Evolutionary conservation across 2,329 filamentous ascomycete genomes (phyloP).

Genomic region (Microsporum audouinii): DNA sequence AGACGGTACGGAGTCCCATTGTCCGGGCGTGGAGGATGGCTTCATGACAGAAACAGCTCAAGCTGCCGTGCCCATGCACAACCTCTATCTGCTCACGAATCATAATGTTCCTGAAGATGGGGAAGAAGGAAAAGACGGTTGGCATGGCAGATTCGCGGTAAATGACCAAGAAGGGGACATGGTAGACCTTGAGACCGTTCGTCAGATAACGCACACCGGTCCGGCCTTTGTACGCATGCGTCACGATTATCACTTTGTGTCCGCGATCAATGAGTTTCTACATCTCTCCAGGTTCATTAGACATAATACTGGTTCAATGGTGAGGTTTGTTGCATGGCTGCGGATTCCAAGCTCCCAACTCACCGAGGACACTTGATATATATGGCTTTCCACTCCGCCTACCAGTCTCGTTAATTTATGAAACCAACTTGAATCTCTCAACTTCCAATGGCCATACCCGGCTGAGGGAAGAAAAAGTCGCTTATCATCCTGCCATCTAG

Average conservation of each 20-base stretch:
- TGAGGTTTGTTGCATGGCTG: neutral
- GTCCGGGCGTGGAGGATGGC: conserved; percentile 88
- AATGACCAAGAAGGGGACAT: conserved; percentile 90
- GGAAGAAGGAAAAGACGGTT: conserved; percentile 97
- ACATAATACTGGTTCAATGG: neutral
- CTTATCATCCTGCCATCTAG: conserved; percentile 63
- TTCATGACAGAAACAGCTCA: conserved; percentile 89
- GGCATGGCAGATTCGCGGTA: conserved; percentile 90
- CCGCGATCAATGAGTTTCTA: conserved; percentile 91
- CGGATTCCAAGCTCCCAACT: neutral
- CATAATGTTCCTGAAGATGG: conserved; percentile 91
- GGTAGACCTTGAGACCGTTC: conserved; percentile 96
- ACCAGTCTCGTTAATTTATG: neutral
- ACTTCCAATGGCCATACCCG: conserved; percentile 41
- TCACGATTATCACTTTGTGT: conserved; percentile 96
- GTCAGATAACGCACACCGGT: conserved; percentile 91
- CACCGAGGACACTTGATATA: conserved; percentile 84
- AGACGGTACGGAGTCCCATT: conserved; percentile 91
- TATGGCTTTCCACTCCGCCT: conserved; percentile 92
- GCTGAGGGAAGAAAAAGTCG: conserved; percentile 98
- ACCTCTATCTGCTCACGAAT: conserved; percentile 93
- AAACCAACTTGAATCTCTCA: neutral
- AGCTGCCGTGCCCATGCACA: conserved; percentile 89
- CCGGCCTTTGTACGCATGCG: conserved; percentile 82
- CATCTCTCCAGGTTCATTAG: neutral